A percentile compares a stretch with the other conserved stretches of the same genome.
Conservation (phyloP, 2,329 filamentous ascomycete species). For the Penicillium decumbens region DNA sequence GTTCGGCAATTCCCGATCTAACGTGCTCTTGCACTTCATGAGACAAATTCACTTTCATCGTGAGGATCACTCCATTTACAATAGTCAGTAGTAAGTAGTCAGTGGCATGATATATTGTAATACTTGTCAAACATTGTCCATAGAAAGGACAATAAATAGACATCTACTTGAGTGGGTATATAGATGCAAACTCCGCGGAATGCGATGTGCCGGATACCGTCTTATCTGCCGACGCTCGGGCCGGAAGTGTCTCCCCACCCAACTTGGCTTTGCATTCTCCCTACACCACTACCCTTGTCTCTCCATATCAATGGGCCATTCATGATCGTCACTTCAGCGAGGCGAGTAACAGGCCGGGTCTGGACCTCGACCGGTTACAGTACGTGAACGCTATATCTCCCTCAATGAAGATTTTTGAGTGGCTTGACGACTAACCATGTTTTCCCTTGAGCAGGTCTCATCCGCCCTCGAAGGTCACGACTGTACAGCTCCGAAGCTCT, state of each 20-base stretch:
- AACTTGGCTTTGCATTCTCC: conserved; percentile 8
- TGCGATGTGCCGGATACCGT: conserved; percentile 15
- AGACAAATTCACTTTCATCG: neutral
- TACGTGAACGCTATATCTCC: conserved; percentile 26
- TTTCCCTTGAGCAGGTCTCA: conserved; percentile 30
- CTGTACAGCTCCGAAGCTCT: conserved; percentile 24
- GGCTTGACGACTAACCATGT: neutral
- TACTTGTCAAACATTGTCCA: too few relatives aligned
- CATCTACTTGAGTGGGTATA: neutral
- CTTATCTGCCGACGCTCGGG: conserved; percentile 27
- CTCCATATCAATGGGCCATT: conserved; percentile 27
- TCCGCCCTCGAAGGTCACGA: conserved; percentile 28
- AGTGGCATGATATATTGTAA: neutral
- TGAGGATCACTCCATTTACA: neutral
- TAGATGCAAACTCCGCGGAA: neutral
- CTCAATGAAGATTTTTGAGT: conserved; percentile 9
- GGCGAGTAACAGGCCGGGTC: conserved; percentile 38
- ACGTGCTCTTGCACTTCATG: neutral
- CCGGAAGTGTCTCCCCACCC: conserved; percentile 14
- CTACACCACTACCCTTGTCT: conserved; percentile 14
- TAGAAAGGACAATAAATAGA: neutral
- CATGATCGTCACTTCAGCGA: conserved; percentile 39
- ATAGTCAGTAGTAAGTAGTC: neutral
- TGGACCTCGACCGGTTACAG: conserved; percentile 39
- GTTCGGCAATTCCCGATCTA: neutral